Conservation (phyloP, 1,284 basidiomycete species). For the Microstroma glucosiphilum region DNA sequence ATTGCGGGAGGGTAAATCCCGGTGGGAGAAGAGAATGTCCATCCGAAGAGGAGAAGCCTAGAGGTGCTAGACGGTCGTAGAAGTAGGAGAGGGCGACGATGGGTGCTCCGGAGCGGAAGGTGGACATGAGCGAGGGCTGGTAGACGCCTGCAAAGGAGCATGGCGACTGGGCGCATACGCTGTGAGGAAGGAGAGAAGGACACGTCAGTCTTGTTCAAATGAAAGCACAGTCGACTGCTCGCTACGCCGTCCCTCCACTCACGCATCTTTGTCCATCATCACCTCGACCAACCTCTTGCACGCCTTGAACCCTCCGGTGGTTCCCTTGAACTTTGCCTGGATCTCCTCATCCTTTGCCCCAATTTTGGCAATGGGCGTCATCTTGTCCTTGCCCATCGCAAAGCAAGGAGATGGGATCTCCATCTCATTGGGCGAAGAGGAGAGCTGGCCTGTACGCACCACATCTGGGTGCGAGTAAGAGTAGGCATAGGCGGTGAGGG, state of each 20-base stretch:
- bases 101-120: conserved; percentile 58
- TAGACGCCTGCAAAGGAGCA: conserved; percentile 97
- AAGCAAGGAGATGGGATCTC: conserved; percentile 74
- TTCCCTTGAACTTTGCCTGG: conserved; percentile 40
- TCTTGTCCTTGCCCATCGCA: conserved; percentile 61
- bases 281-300: conserved; percentile 80
- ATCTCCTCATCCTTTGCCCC: conserved; percentile 21
- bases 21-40: neutral
- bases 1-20: conserved; percentile 32
- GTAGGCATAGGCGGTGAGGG: conserved; percentile 80
- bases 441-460: conserved; percentile 20
- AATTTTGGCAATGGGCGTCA: conserved; percentile 62
- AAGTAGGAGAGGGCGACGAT: conserved; percentile 69
- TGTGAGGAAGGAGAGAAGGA: conserved; percentile 41
- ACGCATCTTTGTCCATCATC: conserved; percentile 93
- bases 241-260: conserved; percentile 52
- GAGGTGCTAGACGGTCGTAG: conserved; percentile 82
- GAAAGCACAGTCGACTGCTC: neutral
- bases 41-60: conserved; percentile 56
- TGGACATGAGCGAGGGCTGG: conserved; percentile 86
- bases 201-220: neutral
- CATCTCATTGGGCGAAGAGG: conserved; percentile 24
- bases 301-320: conserved; percentile 70
- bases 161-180: conserved; percentile 70
- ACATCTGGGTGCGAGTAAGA: conserved; percentile 52